A percentile compares a stretch with the other conserved stretches of the same genome.
Evolutionary conservation across 202 grass and related monocot genomes (phyloP).

Genomic region (Brachypodium distachyon): DNA sequence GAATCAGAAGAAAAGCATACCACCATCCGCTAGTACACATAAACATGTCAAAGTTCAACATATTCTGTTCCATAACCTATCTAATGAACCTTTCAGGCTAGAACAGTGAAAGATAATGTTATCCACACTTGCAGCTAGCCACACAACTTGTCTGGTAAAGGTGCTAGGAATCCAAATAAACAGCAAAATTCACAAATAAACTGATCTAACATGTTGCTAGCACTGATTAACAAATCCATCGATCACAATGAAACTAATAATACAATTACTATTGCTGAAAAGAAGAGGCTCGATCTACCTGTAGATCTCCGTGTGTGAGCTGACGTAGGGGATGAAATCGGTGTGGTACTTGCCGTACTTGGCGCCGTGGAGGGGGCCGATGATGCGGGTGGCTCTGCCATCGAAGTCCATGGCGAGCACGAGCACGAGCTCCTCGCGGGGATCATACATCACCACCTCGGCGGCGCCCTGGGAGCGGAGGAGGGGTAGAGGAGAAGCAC

Average conservation of each 20-base stretch:
- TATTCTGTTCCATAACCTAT: background rate
- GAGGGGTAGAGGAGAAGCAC: too few species aligned
- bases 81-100: too few species aligned
- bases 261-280: too few species aligned
- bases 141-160: background rate
- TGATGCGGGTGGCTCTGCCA: slow-evolving; percentile 12
- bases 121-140: background rate
- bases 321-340: slow-evolving; percentile 49
- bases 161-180: too few species aligned
- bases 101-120: background rate
- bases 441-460: slow-evolving; percentile 41
- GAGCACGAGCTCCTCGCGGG: background rate
- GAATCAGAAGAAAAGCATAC: too few species aligned
- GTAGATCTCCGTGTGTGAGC: slow-evolving; percentile 14
- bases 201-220: too few species aligned
- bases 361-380: background rate
- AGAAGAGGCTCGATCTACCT: slow-evolving; percentile 16
- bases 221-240: too few species aligned
- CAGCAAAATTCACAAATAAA: background rate
- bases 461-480: slow-evolving; percentile 31
- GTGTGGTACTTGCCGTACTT: background rate
- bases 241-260: too few species aligned
- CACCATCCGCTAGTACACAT: too few species aligned
- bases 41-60: background rate
- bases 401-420: slow-evolving; percentile 37